phyloP scores from a whole-genome alignment of 1,284 basidiomycete species.

The Rhizoctonia solani region DNA sequence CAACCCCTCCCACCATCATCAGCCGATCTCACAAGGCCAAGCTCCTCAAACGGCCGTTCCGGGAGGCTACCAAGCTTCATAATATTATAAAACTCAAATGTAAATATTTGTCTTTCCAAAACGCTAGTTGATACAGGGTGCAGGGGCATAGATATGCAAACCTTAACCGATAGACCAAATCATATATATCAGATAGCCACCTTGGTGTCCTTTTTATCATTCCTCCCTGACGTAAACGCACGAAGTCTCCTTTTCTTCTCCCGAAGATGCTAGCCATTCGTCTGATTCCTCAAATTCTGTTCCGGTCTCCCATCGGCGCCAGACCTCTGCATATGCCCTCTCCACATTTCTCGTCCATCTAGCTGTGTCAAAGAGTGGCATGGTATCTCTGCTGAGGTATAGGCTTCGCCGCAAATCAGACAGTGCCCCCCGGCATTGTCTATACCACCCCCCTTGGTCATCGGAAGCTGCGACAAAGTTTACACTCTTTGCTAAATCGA shows the following conservation, averaged over 20 bases:
- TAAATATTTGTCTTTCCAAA: conserved; percentile 16
- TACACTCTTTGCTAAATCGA: conserved; percentile 53
- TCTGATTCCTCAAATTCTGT: conserved; percentile 51
- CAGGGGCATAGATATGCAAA: conserved; percentile 5
- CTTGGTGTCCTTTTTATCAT: background rate
- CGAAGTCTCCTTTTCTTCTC: conserved; percentile 46
- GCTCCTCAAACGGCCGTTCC: conserved; percentile 6
- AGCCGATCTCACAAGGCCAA: conserved; percentile 40
- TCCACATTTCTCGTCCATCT: conserved; percentile 62
- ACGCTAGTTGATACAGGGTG: conserved; percentile 31
- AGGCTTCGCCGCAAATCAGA: conserved; percentile 53
- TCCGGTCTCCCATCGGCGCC: conserved; percentile 60
- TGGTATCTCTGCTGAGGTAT: conserved; percentile 54
- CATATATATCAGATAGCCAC: background rate
- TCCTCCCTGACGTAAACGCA: conserved; percentile 53
- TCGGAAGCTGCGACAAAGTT: conserved; percentile 44
- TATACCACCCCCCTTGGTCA: conserved; percentile 38
- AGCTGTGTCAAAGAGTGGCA: conserved; percentile 60
- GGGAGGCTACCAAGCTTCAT: conserved; percentile 29
- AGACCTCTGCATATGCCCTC: conserved; percentile 55
- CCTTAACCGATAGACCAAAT: background rate
- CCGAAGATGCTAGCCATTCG: conserved; percentile 48
- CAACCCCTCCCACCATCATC: conserved; percentile 45
- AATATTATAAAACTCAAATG: background rate
- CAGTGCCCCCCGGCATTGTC: conserved; percentile 48